phyloP scores from a whole-genome alignment of 345 rosid species.

The Cardamine resedifolia region DNA sequence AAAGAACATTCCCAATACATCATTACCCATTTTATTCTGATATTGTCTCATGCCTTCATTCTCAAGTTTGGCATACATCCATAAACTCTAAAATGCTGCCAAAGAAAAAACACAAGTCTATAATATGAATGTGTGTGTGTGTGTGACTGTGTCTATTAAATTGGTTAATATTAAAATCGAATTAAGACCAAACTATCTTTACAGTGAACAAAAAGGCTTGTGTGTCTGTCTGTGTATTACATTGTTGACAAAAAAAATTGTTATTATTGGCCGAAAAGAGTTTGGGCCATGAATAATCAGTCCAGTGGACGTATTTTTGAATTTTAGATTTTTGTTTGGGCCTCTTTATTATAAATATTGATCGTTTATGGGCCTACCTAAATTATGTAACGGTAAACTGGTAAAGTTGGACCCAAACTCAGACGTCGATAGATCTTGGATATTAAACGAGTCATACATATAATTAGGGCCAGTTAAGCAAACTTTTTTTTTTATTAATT shows the following conservation, averaged over 20 bases:
- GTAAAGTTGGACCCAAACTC: neutral
- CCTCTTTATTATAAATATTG: neutral
- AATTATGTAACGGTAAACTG: neutral
- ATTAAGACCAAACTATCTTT: neutral
- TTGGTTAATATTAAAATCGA: neutral
- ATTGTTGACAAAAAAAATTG: neutral
- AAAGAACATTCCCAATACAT: slow-evolving; percentile 19
- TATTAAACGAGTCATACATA: too few relatives aligned
- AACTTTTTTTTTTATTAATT: too few relatives aligned
- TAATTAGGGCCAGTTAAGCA: too few relatives aligned
- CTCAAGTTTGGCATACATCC: slow-evolving; percentile 38
- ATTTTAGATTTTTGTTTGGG: neutral
- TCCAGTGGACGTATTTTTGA: neutral
- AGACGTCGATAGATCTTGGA: neutral
- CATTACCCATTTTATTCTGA: slow-evolving; percentile 27
- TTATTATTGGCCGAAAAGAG: neutral
- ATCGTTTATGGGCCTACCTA: neutral
- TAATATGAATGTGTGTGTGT: neutral
- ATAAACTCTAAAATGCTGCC: slow-evolving; percentile 9
- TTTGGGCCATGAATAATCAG: neutral
- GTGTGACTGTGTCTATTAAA: neutral
- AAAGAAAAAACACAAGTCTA: neutral
- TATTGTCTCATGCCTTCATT: slow-evolving; percentile 31
- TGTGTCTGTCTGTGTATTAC: neutral
- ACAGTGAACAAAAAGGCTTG: neutral